Conservation (phyloP, 768 basidiomycete genomes). For the Tylopilus cervinicoccineus region DNA sequence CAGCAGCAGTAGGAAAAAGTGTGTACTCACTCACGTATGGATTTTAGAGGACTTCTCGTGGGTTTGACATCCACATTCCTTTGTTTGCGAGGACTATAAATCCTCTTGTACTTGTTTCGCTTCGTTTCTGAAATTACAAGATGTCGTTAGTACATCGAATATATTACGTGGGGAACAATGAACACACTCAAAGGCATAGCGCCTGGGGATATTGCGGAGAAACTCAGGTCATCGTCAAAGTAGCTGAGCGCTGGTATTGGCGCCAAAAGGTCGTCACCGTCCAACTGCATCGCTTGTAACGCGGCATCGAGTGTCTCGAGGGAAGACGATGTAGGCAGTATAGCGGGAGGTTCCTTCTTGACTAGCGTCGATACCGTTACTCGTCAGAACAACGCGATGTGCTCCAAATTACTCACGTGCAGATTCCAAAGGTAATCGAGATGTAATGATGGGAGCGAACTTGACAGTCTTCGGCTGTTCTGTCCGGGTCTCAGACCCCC, state of each 20-base stretch:
- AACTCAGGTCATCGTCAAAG: conserved; percentile 4
- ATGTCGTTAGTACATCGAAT: not conserved
- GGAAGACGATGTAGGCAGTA: conserved; percentile 11
- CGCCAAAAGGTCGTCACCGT: conserved; percentile 5
- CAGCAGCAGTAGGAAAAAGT: not conserved
- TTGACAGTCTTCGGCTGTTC: not conserved
- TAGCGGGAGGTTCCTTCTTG: not conserved
- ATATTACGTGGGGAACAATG: not conserved
- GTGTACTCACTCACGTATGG: conserved; percentile 9
- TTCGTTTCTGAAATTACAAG: not conserved
- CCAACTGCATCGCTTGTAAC: conserved; percentile 2
- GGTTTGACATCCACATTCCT: not conserved
- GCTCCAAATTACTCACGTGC: conserved; percentile 4
- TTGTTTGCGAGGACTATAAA: not conserved
- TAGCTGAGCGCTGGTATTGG: not conserved
- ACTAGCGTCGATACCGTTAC: not conserved
- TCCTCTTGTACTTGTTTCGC: not conserved
- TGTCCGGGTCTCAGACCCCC: conserved; percentile 18
- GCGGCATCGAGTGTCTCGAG: conserved; percentile 13
- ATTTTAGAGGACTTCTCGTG: not conserved
- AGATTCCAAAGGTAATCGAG: not conserved
- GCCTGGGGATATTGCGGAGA: not conserved
- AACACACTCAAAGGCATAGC: not conserved
- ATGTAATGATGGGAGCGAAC: not conserved
- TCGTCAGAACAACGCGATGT: conserved; percentile 5